A percentile compares a stretch with the other conserved stretches of the same genome.
Evolutionary conservation across 139 green algal species (phyloP).

Genomic region (Chlamydomonas applanata): DNA sequence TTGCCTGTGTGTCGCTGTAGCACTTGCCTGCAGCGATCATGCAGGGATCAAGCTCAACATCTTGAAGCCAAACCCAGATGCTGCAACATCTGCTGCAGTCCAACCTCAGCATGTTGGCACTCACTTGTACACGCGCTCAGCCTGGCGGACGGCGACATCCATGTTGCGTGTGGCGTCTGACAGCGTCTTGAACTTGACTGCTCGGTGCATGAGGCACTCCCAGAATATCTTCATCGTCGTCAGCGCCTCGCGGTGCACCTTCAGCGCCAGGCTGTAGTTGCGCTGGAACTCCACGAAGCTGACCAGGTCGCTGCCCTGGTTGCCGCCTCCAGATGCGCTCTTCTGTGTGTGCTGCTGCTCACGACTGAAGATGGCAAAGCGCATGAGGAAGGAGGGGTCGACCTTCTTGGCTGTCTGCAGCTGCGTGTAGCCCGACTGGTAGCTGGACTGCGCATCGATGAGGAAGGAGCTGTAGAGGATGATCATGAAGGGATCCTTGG

Average conservation of each 20-base stretch:
- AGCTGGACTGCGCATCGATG: constrained; percentile 31
- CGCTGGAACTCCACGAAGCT: constrained; percentile 52
- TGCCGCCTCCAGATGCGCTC: background rate
- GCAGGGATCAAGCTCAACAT: background rate
- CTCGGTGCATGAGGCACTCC: constrained; percentile 24
- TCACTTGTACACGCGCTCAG: constrained; percentile 1
- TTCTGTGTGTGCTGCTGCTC: constrained; percentile 44
- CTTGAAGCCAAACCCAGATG: too few species aligned
- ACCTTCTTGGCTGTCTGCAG: constrained; percentile 18
- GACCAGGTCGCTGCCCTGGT: constrained; percentile 44
- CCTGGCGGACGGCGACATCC: constrained; percentile 6
- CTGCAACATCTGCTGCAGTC: too few species aligned
- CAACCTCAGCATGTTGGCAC: too few species aligned
- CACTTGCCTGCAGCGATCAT: constrained; percentile 28
- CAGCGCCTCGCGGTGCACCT: constrained; percentile 31
- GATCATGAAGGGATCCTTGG: constrained; percentile 33
- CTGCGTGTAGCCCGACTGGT: constrained; percentile 9
- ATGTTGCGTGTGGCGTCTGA: constrained; percentile 14
- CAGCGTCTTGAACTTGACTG: constrained; percentile 30
- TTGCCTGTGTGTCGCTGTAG: constrained; percentile 33
- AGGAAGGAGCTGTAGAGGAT: constrained; percentile 45
- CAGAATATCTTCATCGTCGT: constrained; percentile 33
- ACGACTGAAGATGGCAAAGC: constrained; percentile 43
- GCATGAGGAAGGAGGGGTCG: constrained; percentile 23
- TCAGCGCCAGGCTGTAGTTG: constrained; percentile 32